Evolutionary conservation across 2,329 filamentous ascomycete species (phyloP).

Genomic region (Aspergillus quadricinctus): DNA sequence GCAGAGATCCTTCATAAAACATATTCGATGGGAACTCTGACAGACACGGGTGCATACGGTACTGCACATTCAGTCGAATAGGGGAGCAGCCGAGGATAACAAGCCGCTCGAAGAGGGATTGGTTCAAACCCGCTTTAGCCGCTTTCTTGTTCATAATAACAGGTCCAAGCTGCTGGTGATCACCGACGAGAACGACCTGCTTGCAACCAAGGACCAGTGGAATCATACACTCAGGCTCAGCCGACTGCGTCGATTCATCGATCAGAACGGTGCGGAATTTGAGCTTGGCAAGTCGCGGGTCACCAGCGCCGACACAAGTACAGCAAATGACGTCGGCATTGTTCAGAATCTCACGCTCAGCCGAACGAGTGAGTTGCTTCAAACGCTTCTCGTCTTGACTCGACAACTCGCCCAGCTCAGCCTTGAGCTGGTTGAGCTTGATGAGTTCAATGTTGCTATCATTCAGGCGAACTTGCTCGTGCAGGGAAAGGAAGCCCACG

Average conservation of each 20-base stretch:
- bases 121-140: slow-evolving; percentile 93
- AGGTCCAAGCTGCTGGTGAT: slow-evolving; percentile 95
- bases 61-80: slow-evolving; percentile 92
- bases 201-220: slow-evolving; percentile 95
- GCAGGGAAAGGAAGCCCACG: slow-evolving; percentile 88
- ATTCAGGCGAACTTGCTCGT: slow-evolving; percentile 96
- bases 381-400: slow-evolving; percentile 98
- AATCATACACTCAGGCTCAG: slow-evolving; percentile 98
- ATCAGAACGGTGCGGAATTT: slow-evolving; percentile 98
- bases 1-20: slow-evolving; percentile 97
- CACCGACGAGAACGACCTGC: slow-evolving; percentile 96
- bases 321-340: slow-evolving; percentile 99
- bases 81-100: slow-evolving; percentile 87
- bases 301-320: slow-evolving; percentile 94
- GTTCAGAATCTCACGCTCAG: slow-evolving; percentile 88
- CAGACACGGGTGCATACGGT: slow-evolving; percentile 97
- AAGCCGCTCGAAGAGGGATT: slow-evolving; percentile 95
- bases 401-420: slow-evolving; percentile 82
- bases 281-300: slow-evolving; percentile 91
- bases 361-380: slow-evolving; percentile 88
- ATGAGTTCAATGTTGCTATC: slow-evolving; percentile 91
- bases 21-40: slow-evolving; percentile 98
- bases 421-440: slow-evolving; percentile 90
- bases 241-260: slow-evolving; percentile 96
- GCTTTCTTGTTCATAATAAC: slow-evolving; percentile 99